A percentile compares a stretch with the other conserved stretches of the same genome.
phyloP scores from a whole-genome alignment of 768 basidiomycete species.

The Psilocybe subaeruginosa region DNA sequence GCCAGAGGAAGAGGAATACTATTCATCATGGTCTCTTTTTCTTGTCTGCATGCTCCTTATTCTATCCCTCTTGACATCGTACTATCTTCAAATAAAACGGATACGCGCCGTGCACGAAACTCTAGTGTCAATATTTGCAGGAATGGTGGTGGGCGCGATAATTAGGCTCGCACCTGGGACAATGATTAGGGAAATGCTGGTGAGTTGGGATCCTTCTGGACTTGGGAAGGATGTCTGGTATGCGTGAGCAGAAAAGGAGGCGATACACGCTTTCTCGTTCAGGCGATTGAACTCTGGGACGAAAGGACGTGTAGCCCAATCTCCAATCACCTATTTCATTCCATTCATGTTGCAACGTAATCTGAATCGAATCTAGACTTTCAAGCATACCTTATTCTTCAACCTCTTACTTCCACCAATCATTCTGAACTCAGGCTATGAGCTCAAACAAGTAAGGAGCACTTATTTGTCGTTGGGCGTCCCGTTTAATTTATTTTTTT shows the following conservation, averaged over 20 bases:
- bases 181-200: constrained; percentile 97
- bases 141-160: constrained; percentile 93
- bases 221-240: neutral
- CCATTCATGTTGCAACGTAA: constrained; percentile 6
- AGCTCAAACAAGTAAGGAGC: constrained; percentile 86
- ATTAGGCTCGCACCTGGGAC: constrained; percentile 90
- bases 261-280: neutral
- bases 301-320: neutral
- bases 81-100: constrained; percentile 96
- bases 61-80: constrained; percentile 93
- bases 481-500: constrained; percentile 15
- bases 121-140: constrained; percentile 91
- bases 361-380: constrained; percentile 58
- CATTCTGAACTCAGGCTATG: constrained; percentile 97
- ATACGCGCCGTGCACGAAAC: constrained; percentile 98
- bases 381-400: constrained; percentile 97
- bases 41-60: constrained; percentile 92
- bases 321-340: neutral
- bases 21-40: constrained; percentile 93
- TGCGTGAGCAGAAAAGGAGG: neutral
- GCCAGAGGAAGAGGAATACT: constrained; percentile 84
- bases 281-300: neutral
- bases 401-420: constrained; percentile 98
- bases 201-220: constrained; percentile 43
- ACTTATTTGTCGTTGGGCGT: neutral